Conservation (phyloP, 345 rosid genomes). For the Populus alba region DNA sequence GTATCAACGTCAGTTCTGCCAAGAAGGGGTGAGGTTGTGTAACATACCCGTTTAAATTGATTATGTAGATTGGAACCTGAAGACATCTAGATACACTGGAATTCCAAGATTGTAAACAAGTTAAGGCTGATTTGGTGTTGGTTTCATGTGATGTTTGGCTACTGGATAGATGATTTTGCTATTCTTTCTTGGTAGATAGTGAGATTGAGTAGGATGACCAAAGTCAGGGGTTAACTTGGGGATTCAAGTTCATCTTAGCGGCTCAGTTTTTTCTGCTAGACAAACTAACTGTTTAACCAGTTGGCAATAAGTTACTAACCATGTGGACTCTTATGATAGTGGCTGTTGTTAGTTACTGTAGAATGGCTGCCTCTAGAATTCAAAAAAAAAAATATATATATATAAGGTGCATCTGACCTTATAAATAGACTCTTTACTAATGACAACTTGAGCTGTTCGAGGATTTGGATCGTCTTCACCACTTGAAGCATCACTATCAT, state of each 20-base stretch:
- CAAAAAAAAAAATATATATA: not conserved
- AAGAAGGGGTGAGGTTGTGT: not conserved
- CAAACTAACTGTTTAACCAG: not conserved
- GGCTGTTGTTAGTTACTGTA: not conserved
- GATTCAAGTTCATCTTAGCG: not conserved
- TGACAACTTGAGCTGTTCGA: conserved; percentile 39
- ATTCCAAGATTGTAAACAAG: not conserved
- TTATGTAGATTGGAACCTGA: not conserved
- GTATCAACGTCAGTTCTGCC: not conserved
- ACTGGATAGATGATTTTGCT: not conserved
- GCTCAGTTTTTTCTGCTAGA: not conserved
- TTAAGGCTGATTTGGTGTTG: not conserved
- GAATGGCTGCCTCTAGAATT: not conserved
- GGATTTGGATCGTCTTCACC: conserved; percentile 63
- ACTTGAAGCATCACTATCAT: conserved; percentile 59
- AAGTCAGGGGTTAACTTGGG: not conserved
- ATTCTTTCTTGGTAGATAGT: not conserved
- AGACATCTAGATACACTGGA: too few species aligned
- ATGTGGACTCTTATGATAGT: not conserved
- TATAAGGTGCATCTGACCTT: conserved; percentile 48
- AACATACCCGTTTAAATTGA: not conserved
- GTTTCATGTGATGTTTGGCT: not conserved
- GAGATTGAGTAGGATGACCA: not conserved
- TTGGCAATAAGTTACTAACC: not conserved
- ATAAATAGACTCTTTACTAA: conserved; percentile 70